Conservation (phyloP, 1,284 basidiomycete genomes). For the Cutaneotrichosporon spelunceum region DNA sequence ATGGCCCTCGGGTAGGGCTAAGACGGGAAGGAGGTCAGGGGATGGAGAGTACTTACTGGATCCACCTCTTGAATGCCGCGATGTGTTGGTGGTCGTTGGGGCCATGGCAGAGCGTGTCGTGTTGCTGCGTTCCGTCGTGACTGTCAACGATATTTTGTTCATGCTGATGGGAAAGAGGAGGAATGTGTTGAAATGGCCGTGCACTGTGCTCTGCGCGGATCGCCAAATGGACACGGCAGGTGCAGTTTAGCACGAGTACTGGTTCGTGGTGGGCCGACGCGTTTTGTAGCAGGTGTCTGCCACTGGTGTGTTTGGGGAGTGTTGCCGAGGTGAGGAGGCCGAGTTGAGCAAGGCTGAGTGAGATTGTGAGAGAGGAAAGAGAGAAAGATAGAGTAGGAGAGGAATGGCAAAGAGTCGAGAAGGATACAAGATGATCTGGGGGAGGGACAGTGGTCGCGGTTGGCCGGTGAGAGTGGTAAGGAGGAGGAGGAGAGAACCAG, state of each 20-base stretch:
- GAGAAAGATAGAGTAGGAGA: neutral
- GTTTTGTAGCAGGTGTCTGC: too few relatives aligned
- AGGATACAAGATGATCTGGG: neutral
- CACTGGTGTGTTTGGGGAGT: too few relatives aligned
- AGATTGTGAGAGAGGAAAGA: too few relatives aligned
- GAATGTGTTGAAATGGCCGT: neutral
- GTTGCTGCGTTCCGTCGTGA: neutral
- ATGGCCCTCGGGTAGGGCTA: neutral
- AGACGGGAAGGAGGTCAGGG: too few relatives aligned
- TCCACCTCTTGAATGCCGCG: constrained; percentile 6
- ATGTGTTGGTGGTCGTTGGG: neutral
- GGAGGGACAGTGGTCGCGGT: too few relatives aligned
- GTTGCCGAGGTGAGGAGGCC: too few relatives aligned
- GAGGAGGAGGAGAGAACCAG: too few relatives aligned
- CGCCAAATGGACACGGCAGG: too few relatives aligned
- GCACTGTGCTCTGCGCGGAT: neutral
- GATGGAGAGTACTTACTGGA: constrained; percentile 3
- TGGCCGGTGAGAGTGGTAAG: neutral
- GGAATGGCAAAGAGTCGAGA: neutral
- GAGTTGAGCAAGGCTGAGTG: too few relatives aligned
- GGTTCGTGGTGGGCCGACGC: too few relatives aligned
- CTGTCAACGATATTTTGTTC: constrained; percentile 1
- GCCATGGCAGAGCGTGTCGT: neutral
- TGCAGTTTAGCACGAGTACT: too few relatives aligned
- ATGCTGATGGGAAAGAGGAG: neutral